Evolutionary conservation across 169 alveolate genomes (phyloP).

Genomic region (Besnoitia besnoiti): DNA sequence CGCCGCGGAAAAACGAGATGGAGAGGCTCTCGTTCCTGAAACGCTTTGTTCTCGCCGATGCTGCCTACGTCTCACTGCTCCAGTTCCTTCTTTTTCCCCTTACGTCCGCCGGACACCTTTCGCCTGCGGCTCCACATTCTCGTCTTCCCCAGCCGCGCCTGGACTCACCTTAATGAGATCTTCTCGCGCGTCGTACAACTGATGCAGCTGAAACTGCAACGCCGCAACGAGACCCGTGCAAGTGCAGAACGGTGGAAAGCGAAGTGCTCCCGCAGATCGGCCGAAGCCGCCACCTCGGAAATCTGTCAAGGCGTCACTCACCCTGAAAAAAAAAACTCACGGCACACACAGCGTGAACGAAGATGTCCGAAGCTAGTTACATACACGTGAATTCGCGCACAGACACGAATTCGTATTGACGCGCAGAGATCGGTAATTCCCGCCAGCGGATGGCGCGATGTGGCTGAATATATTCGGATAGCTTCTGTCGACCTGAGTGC

Average conservation of each 20-base stretch:
- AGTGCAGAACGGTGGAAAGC: slow-evolving; percentile 39
- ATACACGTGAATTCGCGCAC: no score
- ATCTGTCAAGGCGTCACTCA: slow-evolving; percentile 43
- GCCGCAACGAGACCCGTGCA: slow-evolving; percentile 45
- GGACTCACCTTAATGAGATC: slow-evolving; percentile 39
- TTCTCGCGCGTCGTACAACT: slow-evolving; percentile 45
- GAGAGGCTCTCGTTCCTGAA: no score
- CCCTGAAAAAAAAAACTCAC: not conserved
- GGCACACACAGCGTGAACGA: no score
- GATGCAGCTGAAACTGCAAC: slow-evolving; percentile 23
- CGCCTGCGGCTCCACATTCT: not conserved
- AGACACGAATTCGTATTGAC: no score
- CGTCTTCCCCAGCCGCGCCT: not conserved
- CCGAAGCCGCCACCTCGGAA: slow-evolving; percentile 23
- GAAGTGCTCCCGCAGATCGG: slow-evolving; percentile 38
- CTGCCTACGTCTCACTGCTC: not conserved
- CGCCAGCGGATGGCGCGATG: no score
- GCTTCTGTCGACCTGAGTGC: no score
- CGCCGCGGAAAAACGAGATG: not conserved
- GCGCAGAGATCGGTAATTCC: no score
- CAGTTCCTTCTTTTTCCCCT: not conserved
- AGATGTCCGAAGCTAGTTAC: no score
- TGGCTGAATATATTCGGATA: no score
- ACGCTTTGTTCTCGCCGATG: not conserved
- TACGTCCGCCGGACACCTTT: not conserved